Evolutionary conservation across 225 moss, liverwort and hornwort species (phyloP).

Genomic region (Pseudisothecium myosuroides): DNA sequence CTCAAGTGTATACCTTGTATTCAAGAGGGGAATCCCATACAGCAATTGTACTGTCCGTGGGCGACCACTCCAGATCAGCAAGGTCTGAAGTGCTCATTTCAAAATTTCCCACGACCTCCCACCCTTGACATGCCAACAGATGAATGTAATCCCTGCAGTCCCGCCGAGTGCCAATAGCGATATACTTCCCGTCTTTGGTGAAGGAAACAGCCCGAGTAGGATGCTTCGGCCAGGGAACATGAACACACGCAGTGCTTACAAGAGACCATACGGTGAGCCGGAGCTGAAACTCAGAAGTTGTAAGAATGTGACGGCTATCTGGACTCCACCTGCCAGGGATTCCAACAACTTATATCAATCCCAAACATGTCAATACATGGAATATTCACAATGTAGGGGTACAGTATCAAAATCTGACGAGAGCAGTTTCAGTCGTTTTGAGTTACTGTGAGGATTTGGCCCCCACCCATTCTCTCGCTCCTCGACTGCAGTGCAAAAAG

Average conservation of each 20-base stretch:
- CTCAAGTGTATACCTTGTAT: slow-evolving; percentile 57
- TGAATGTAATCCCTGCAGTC: slow-evolving; percentile 85
- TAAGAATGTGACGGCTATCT: slow-evolving; percentile 93
- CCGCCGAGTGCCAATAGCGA: slow-evolving; percentile 72
- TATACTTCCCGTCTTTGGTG: slow-evolving; percentile 84
- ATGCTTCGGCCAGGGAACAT: slow-evolving; percentile 96
- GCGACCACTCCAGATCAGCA: slow-evolving; percentile 93
- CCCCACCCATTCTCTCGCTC: neutral
- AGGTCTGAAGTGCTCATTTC: slow-evolving; percentile 62
- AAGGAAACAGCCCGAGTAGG: slow-evolving; percentile 64
- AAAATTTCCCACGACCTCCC: slow-evolving; percentile 86
- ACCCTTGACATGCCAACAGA: slow-evolving; percentile 71
- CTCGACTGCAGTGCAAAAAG: neutral
- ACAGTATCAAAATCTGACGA: neutral
- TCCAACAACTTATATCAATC: neutral
- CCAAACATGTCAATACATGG: neutral
- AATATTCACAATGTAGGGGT: neutral
- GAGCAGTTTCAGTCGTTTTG: neutral
- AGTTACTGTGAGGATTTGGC: neutral
- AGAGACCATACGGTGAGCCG: slow-evolving; percentile 92
- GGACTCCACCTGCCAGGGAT: slow-evolving; percentile 69
- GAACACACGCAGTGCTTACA: slow-evolving; percentile 93
- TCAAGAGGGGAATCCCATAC: slow-evolving; percentile 98
- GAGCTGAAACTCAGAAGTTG: slow-evolving; percentile 93
- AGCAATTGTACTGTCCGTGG: slow-evolving; percentile 85